These are phyloP conservation scores for Cryptococcus wingfieldii DNA, from an alignment of 1,284 basidiomycete genomes.

Conservation along the genomic window DNA sequence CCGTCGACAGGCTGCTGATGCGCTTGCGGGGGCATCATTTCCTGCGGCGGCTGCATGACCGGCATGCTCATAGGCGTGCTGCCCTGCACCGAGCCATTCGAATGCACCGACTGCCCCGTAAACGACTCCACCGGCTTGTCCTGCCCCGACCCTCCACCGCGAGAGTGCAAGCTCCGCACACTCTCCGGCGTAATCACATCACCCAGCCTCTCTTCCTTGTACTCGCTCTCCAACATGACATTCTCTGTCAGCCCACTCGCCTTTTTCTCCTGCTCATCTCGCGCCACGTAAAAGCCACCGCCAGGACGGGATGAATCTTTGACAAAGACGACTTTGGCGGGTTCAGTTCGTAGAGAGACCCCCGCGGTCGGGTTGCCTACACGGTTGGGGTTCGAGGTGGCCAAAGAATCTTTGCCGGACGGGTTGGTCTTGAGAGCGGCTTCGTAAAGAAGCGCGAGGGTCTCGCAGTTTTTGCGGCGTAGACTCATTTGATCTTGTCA, in stretches of 20 bases:
- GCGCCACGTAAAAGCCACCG: constrained; percentile 74
- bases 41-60: not conserved
- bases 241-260: constrained; percentile 36
- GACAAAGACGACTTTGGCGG: constrained; percentile 28
- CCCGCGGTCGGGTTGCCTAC: constrained; percentile 51
- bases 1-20: not conserved
- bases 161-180: not conserved
- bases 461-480: constrained; percentile 73
- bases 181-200: not conserved
- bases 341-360: constrained; percentile 40
- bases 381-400: constrained; percentile 20
- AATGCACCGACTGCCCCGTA: too few relatives aligned
- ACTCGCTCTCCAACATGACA: constrained; percentile 18
- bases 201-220: not conserved
- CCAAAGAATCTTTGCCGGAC: constrained; percentile 19
- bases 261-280: constrained; percentile 42
- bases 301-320: constrained; percentile 59
- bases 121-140: too few relatives aligned
- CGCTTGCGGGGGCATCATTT: not conserved
- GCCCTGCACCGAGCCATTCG: not conserved
- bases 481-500: constrained; percentile 81
- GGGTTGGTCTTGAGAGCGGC: constrained; percentile 67
- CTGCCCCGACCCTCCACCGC: too few relatives aligned
- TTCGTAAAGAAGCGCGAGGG: constrained; percentile 85
- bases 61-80: not conserved